Base-by-base conservation (phyloP, 148 eudicot species). In the Heliamphora exappendiculata region DNA sequence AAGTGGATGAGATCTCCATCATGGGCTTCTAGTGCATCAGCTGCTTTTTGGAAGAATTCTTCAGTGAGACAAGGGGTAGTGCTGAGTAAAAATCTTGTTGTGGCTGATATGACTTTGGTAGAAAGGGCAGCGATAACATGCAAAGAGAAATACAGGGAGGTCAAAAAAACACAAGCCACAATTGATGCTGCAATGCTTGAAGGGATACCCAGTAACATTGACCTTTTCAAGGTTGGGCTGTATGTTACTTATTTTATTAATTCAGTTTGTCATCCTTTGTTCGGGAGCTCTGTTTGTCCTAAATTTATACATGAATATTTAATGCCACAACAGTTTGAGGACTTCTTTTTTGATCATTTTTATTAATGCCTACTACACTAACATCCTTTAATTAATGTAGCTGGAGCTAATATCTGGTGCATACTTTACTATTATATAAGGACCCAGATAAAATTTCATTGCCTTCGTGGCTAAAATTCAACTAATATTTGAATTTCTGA, bases 181-280 rank as follows among this genome's bases (percentile, higher is more conserved):
- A 93, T 93, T 63, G 87, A 89, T 81, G 94, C 98, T 74, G 98
- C 98, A 57, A 93, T 86, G 82, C 80, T 93, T 65, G 98, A 93
- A 84, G 98, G 98, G 75, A 93, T 93, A 78, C 98, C 98, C 59
- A 90, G 89, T 83, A 93, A 93, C 82, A 91, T 93, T 75, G 98
- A 93, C 79, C 92, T 93, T 79, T 88, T 93, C 72, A 93, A 91
- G 98, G 98, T 93, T 76, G 45, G 81, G 74, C 51, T 75, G 45
- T 60, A 28, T 66, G 55, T 79, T 36, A 11, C 12, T 60, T 60
- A 33, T 59, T 28, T 50, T n/a, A 50, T 4, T 53, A n/a, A 62
- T 66, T 34, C 44, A 74, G 72, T 36, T 34, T 45, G 24, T 60
- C 7, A 64, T 57, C 72, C 34, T 14, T 31, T 60, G 50, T 70